phyloP scores from a whole-genome alignment of 805 yeast genomes.

The Saccharomyces kudriavzevii region DNA sequence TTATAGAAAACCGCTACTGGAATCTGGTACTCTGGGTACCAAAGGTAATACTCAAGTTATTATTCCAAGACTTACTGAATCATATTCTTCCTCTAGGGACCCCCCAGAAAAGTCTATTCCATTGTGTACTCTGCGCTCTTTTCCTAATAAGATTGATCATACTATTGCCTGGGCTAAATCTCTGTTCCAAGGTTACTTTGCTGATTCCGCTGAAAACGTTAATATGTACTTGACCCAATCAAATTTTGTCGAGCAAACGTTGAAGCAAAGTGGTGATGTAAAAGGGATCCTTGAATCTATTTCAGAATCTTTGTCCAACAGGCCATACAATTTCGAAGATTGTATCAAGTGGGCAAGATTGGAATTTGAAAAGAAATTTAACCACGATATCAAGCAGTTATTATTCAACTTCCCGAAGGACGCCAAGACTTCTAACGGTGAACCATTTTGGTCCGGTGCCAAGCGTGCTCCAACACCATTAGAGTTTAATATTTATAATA shows the following conservation, averaged over 20 bases:
- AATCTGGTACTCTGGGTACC: conserved; percentile 96
- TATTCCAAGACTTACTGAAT: conserved; percentile 87
- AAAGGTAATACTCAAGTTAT: conserved; percentile 97
- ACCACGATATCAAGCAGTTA: conserved; percentile 80
- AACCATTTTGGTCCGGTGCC: conserved; percentile 96
- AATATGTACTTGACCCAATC: conserved; percentile 87
- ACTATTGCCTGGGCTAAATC: conserved; percentile 99
- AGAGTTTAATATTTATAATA: conserved; percentile 62
- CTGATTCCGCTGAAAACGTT: conserved; percentile 88
- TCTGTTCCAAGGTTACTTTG: conserved; percentile 83
- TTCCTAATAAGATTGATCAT: conserved; percentile 97
- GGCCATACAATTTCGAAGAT: conserved; percentile 87
- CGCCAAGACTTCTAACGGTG: conserved; percentile 82
- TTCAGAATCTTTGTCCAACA: conserved; percentile 59
- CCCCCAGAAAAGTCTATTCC: conserved; percentile 99
- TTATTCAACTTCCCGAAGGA: conserved; percentile 92
- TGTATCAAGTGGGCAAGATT: conserved; percentile 92
- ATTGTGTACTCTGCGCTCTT: conserved; percentile 90
- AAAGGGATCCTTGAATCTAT: conserved; percentile 81
- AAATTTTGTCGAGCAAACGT: conserved; percentile 80
- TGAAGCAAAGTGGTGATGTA: conserved; percentile 88
- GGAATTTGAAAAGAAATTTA: conserved; percentile 79
- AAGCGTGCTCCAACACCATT: conserved; percentile 93
- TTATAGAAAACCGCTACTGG: conserved; percentile 81
- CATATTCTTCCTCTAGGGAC: conserved; percentile 92